phyloP scores from a whole-genome alignment of 257 asterid species.

The Vinca minor region DNA sequence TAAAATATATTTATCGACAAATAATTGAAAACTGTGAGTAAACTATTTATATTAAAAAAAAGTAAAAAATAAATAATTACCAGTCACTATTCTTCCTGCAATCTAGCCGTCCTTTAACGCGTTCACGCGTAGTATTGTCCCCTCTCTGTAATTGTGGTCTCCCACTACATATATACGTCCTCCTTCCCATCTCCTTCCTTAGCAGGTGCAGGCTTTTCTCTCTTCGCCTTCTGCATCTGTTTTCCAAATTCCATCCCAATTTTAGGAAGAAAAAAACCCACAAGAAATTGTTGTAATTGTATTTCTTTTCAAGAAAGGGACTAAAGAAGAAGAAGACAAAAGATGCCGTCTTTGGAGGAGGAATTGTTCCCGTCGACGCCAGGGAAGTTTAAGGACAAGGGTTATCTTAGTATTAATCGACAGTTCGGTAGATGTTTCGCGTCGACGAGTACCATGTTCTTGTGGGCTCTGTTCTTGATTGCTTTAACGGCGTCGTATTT shows the following conservation, averaged over 20 bases:
- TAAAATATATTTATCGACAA: background rate
- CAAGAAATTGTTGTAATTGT: background rate
- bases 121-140: conserved; percentile 40
- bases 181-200: conserved; percentile 6
- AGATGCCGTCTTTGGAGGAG: conserved; percentile 46
- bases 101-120: conserved; percentile 42
- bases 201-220: conserved; percentile 42
- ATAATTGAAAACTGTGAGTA: too few relatives aligned
- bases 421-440: conserved; percentile 62
- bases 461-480: conserved; percentile 65
- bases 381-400: conserved; percentile 52
- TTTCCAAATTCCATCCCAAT: background rate
- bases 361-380: conserved; percentile 62
- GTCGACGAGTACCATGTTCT: conserved; percentile 64
- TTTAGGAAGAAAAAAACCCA: background rate
- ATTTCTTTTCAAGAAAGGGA: background rate
- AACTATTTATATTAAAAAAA: too few relatives aligned
- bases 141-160: conserved; percentile 21
- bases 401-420: conserved; percentile 42
- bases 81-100: conserved; percentile 9
- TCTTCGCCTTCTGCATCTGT: conserved; percentile 36
- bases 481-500: conserved; percentile 63
- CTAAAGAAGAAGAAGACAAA: background rate
- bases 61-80: background rate
- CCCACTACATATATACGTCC: conserved; percentile 36